phyloP scores from a whole-genome alignment of 2,329 filamentous ascomycete genomes.

The Exophiala aquamarina region DNA sequence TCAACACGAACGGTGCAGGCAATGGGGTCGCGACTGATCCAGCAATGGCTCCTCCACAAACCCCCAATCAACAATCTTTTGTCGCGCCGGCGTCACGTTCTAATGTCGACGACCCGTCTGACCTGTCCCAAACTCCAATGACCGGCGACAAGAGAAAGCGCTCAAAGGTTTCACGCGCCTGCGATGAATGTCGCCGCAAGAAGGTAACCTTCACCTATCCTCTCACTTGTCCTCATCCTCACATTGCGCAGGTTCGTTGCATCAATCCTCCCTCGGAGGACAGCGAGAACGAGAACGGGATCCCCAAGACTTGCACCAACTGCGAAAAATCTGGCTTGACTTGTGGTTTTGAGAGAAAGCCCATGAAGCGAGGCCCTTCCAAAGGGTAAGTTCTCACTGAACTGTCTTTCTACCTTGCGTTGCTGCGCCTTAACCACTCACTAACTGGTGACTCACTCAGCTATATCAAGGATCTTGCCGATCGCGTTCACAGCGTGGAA shows the following conservation, averaged over 20 bases:
- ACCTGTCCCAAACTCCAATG: slow-evolving; percentile 16
- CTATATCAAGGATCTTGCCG: slow-evolving; percentile 89
- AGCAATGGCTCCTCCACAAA: slow-evolving; percentile 22
- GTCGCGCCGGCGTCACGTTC: slow-evolving; percentile 13
- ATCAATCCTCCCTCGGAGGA: slow-evolving; percentile 69
- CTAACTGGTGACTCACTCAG: slow-evolving; percentile 41
- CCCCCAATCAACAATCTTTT: slow-evolving; percentile 14
- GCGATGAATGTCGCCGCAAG: slow-evolving; percentile 84
- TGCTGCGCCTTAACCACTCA: slow-evolving; percentile 19
- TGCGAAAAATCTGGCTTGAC: slow-evolving; percentile 73
- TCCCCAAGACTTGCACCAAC: slow-evolving; percentile 72
- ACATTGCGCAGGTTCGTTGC: slow-evolving; percentile 74
- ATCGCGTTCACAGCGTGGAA: slow-evolving; percentile 79
- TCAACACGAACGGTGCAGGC: slow-evolving; percentile 11
- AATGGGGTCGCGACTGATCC: slow-evolving; percentile 11
- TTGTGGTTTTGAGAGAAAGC: slow-evolving; percentile 83
- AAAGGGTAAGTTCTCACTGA: slow-evolving; percentile 64
- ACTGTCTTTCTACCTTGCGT: slow-evolving; percentile 9
- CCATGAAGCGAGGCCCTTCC: slow-evolving; percentile 83
- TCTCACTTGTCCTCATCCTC: slow-evolving; percentile 15
- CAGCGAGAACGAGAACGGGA: slow-evolving; percentile 60
- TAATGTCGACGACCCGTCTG: slow-evolving; percentile 19
- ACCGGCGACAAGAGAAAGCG: slow-evolving; percentile 67
- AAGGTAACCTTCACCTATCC: slow-evolving; percentile 51
- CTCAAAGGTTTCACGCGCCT: slow-evolving; percentile 83